Evolutionary conservation across 306 rosid genomes (phyloP).

Genomic region (Begonia fuchsioides): DNA sequence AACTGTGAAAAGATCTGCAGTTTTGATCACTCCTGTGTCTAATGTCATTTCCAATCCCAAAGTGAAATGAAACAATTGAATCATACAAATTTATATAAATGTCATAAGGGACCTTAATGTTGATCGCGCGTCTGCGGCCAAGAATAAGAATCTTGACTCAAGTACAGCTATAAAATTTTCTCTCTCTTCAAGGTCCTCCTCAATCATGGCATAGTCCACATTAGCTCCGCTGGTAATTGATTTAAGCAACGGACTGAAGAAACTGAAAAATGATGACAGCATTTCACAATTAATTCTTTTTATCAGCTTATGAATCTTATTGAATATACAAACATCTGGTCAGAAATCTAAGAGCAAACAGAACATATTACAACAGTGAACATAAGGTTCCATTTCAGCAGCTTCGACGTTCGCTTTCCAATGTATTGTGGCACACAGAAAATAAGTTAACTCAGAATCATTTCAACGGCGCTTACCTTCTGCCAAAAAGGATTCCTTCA

Average conservation of each 20-base stretch:
- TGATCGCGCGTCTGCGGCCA: conserved; percentile 86
- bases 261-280: conserved; percentile 34
- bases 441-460: too few relatives aligned
- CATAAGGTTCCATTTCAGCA: neutral
- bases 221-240: conserved; percentile 35
- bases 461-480: conserved; percentile 27
- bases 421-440: neutral
- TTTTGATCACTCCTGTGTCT: too few relatives aligned
- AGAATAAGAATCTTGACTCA: conserved; percentile 79
- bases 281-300: neutral
- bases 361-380: neutral
- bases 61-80: too few relatives aligned
- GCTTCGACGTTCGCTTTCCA: neutral
- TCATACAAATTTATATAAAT: too few relatives aligned
- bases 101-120: conserved; percentile 41
- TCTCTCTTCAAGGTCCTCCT: conserved; percentile 58
- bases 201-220: conserved; percentile 53
- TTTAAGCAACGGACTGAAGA: conserved; percentile 86
- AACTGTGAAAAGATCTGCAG: neutral
- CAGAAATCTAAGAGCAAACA: neutral
- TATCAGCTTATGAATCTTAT: conserved; percentile 1
- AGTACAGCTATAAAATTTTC: conserved; percentile 49
- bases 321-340: neutral
- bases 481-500: conserved; percentile 71
- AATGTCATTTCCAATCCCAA: too few relatives aligned